A percentile compares a stretch with the other conserved stretches of the same genome.
phyloP scores from a whole-genome alignment of 2,329 filamentous ascomycete species.

The Chrysosporium queenslandicum region DNA sequence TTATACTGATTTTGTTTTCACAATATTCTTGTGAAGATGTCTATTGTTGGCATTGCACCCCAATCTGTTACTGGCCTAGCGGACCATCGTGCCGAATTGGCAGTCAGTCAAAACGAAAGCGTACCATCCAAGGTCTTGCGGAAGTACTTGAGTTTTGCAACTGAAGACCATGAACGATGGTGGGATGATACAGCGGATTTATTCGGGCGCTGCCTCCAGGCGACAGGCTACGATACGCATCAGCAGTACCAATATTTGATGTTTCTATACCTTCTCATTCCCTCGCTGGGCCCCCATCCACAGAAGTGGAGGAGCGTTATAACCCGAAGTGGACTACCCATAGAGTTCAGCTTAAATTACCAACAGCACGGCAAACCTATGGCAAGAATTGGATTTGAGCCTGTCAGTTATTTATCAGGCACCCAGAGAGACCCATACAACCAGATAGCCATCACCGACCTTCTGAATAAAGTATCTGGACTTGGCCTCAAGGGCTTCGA shows the following conservation, averaged over 20 bases:
- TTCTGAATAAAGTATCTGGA: constrained; percentile 1
- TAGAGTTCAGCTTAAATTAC: constrained; percentile 17
- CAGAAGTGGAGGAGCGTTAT: constrained; percentile 1
- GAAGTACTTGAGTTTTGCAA: constrained; percentile 10
- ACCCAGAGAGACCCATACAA: constrained; percentile 13
- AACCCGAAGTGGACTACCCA: constrained; percentile 8
- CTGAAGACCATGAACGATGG: constrained; percentile 17
- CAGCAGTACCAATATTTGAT: constrained; percentile 17
- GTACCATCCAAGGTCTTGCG: too few relatives aligned
- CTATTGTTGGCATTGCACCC: too few relatives aligned
- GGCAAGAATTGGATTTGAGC: constrained; percentile 14
- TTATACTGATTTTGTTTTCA: too few relatives aligned
- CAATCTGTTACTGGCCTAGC: too few relatives aligned
- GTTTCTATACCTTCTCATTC: constrained; percentile 18
- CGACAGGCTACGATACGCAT: constrained; percentile 16
- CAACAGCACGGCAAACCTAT: constrained; percentile 5
- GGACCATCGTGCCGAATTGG: too few relatives aligned
- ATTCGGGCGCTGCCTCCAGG: constrained; percentile 15
- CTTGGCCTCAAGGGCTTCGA: constrained; percentile 1
- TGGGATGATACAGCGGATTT: constrained; percentile 20
- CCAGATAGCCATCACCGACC: not conserved
- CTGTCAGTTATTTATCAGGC: not conserved
- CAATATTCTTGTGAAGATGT: too few relatives aligned
- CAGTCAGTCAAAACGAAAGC: too few relatives aligned
- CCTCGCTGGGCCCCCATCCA: constrained; percentile 17